A percentile compares a stretch with the other conserved stretches of the same genome.
Conservation (phyloP, 306 rosid genomes). For the Quercus suber region DNA sequence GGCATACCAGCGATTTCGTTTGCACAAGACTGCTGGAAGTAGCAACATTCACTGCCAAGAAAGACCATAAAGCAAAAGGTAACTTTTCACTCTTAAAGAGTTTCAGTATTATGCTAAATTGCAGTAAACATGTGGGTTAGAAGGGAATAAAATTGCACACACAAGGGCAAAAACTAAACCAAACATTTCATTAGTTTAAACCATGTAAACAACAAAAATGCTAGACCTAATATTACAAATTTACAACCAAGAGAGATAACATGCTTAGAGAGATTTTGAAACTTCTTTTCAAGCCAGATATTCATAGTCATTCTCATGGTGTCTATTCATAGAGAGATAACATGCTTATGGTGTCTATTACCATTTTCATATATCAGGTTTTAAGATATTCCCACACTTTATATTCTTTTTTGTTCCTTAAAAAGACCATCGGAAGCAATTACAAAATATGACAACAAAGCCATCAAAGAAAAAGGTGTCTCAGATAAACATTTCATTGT, state of each 20-base stretch:
- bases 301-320: too few species aligned
- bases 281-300: too few species aligned
- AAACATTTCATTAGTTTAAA: background rate
- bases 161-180: background rate
- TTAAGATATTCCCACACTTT: too few species aligned
- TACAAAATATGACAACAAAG: too few species aligned
- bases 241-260: background rate
- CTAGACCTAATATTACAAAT: background rate
- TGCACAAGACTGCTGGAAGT: constrained; percentile 33
- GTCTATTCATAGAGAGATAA: too few species aligned
- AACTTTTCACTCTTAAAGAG: constrained; percentile 9
- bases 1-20: constrained; percentile 38
- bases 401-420: too few species aligned
- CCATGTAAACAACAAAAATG: background rate
- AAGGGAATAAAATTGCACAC: constrained; percentile 1
- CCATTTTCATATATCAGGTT: too few species aligned
- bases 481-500: background rate
- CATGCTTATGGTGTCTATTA: too few species aligned
- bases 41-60: constrained; percentile 69
- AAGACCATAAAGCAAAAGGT: constrained; percentile 16
- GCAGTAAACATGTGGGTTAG: background rate
- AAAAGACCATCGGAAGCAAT: too few species aligned
- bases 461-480: too few species aligned
- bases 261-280: background rate
- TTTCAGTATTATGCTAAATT: background rate